Evolutionary conservation across 495 filamentous ascomycete genomes (phyloP).

Genomic region (Echria macrotheca): DNA sequence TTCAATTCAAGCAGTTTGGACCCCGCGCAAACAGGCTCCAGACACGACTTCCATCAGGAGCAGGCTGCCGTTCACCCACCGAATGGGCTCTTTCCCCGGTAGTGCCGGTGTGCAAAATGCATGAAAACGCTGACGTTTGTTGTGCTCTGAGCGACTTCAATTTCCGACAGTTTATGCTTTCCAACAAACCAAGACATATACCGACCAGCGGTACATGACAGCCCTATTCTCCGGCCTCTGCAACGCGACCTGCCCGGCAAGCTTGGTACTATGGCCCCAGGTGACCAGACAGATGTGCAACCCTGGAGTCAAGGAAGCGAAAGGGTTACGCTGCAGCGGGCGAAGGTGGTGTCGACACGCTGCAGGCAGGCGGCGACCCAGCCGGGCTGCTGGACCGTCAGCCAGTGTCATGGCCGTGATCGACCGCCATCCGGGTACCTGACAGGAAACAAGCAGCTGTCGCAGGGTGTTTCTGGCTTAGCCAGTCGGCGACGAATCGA

Average conservation of each 20-base stretch:
- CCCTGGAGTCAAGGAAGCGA: no score
- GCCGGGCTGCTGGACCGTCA: background rate
- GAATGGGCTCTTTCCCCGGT: background rate
- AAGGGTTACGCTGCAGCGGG: no score
- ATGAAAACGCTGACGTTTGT: background rate
- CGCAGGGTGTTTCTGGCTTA: no score
- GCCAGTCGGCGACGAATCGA: no score
- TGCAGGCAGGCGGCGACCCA: conserved; percentile 2
- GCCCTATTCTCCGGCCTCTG: no score
- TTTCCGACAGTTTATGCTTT: background rate
- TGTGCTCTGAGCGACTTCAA: background rate
- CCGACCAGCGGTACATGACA: no score
- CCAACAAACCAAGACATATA: no score
- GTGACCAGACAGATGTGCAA: no score
- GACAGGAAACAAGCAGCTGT: conserved; percentile 6
- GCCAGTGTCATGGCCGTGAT: conserved; percentile 6
- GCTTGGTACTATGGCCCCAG: no score
- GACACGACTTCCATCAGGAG: background rate
- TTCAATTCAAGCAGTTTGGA: no score
- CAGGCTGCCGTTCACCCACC: background rate
- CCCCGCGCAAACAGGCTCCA: background rate
- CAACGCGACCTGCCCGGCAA: no score
- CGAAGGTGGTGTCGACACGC: conserved; percentile 4
- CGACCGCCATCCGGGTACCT: conserved; percentile 12
- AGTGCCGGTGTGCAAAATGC: background rate